Evolutionary conservation across 176 grass and related monocot genomes (phyloP).

Genomic region (Typha latifolia): DNA sequence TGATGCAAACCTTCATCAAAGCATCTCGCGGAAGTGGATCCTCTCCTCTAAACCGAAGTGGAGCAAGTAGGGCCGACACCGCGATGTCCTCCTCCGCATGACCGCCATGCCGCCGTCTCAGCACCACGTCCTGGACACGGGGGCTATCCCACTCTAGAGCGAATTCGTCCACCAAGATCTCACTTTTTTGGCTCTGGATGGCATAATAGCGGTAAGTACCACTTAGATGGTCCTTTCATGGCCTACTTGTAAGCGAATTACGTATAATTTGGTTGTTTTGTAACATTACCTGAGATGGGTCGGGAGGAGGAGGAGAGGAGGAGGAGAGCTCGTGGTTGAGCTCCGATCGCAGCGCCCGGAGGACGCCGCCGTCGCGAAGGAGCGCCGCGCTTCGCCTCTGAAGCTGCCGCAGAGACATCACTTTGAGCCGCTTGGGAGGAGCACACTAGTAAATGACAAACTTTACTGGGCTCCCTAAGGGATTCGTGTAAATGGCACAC

Average conservation of each 20-base stretch:
- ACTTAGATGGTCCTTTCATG: too few relatives aligned
- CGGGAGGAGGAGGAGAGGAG: neutral
- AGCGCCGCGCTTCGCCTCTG: slow-evolving; percentile 24
- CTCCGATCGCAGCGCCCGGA: slow-evolving; percentile 45
- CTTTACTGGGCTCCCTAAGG: neutral
- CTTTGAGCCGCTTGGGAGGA: neutral
- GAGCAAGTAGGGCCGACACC: slow-evolving; percentile 62
- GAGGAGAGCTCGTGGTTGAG: slow-evolving; percentile 50
- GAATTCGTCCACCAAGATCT: slow-evolving; percentile 23
- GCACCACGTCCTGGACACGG: slow-evolving; percentile 42
- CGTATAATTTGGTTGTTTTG: neutral
- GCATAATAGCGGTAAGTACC: neutral
- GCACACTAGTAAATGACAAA: neutral
- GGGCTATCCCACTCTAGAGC: slow-evolving; percentile 28
- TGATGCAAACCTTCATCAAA: slow-evolving; percentile 68
- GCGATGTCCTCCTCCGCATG: slow-evolving; percentile 34
- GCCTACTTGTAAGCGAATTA: too few relatives aligned
- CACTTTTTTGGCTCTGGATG: slow-evolving; percentile 18
- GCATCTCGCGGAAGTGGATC: slow-evolving; percentile 26
- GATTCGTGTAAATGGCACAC: too few relatives aligned
- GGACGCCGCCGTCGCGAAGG: slow-evolving; percentile 33
- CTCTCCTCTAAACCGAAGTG: slow-evolving; percentile 28
- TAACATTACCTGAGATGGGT: neutral
- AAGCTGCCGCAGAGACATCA: slow-evolving; percentile 24
- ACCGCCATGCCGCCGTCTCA: slow-evolving; percentile 20